Base-by-base conservation (phyloP, 2,329 filamentous ascomycete genomes). In the Neopestalotiopsis sp. region DNA sequence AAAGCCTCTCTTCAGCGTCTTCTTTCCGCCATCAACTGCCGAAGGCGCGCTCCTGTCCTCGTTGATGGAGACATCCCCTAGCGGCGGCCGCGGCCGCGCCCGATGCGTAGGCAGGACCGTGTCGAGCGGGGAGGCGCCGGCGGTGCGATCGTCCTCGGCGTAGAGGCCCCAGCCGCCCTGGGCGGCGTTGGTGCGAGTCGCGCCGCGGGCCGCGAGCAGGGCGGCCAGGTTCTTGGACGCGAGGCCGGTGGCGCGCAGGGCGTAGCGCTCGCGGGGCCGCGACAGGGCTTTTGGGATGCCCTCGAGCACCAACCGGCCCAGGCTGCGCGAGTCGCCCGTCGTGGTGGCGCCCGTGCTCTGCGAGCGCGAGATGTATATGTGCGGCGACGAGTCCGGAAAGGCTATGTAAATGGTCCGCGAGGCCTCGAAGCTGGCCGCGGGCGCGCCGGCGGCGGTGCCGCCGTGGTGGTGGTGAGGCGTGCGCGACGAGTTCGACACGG, bases 201-300 rank as follows among this genome's bases (percentile, higher is more conserved):
- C 83, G 0, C 94, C 94, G 49, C 90, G 88, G 61, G 90, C 87
- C 17, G 90, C 86, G 17, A 95, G 82, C 57, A 97, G 82, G 1
- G 91, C 91, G 5, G 87, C 84, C 12, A 97, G 82, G 68, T 92
- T 95, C 72, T 89, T 90, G 17, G 93, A 92, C 0, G 88, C 87
- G 24, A 97, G 83, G 63, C 87, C 89, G 1, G 92, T 93, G 5
- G 88, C 80, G 70, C 89, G 87, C 1, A 97, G 82, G 0, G 89
- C 86, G 73, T 93, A 95, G 38, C 94, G 87, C 71, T 91, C 87
- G 38, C 91, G 88, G 0, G 93, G 92, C 14, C 90, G 86, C 0
- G 93, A 96, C 13, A 97, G 85, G 0, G 94, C 94, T 75, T 94
- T 94, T 0, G 94, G 93, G 7, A 97, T 90, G 1, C 93, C 92